Evolutionary conservation across 2,329 filamentous ascomycete species (phyloP).

Genomic region (Fusarium napiforme): DNA sequence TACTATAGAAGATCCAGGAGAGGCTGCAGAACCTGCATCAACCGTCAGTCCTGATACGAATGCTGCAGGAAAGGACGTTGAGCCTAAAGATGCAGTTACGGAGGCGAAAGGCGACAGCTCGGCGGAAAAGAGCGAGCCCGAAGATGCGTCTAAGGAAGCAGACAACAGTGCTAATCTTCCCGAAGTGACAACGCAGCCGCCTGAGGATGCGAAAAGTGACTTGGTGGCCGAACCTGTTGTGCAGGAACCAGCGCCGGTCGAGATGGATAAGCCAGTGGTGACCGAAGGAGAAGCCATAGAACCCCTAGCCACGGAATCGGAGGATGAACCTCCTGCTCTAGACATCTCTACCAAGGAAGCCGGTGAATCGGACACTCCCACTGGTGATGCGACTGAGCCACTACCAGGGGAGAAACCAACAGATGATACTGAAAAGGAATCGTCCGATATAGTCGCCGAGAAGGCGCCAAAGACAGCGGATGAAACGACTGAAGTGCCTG

Average conservation of each 20-base stretch:
- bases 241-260: neutral
- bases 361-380: slow-evolving; percentile 4
- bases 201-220: slow-evolving; percentile 4
- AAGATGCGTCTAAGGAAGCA: neutral
- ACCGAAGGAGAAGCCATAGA: neutral
- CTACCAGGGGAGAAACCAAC: neutral
- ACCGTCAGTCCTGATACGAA: slow-evolving; percentile 4
- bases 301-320: neutral
- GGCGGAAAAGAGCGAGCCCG: neutral
- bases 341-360: slow-evolving; percentile 2
- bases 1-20: slow-evolving; percentile 6
- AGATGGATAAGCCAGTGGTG: neutral
- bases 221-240: neutral
- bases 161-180: slow-evolving; percentile 1
- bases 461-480: neutral
- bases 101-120: neutral
- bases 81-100: slow-evolving; percentile 1
- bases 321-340: slow-evolving; percentile 4
- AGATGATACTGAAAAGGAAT: neutral
- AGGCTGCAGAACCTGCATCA: neutral
- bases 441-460: neutral
- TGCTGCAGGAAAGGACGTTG: neutral
- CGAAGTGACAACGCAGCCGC: slow-evolving; percentile 1
- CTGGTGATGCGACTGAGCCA: neutral
- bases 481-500: neutral